These are phyloP conservation scores for Penicilliopsis zonata DNA, from an alignment of 495 filamentous ascomycete genomes.

Conservation along the genomic window DNA sequence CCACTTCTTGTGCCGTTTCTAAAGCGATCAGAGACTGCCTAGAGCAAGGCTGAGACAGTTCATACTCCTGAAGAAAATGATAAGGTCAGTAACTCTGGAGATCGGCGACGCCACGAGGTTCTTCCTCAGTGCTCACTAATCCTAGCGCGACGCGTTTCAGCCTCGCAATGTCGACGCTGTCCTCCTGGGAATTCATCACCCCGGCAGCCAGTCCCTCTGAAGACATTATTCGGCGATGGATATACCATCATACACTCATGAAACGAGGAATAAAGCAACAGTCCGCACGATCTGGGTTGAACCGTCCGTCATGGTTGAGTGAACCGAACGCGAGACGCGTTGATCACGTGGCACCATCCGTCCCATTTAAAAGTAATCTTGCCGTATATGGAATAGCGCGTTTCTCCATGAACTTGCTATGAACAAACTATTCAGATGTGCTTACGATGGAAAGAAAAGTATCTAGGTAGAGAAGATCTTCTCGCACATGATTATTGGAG, in stretches of 20 bases:
- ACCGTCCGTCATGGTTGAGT: not conserved
- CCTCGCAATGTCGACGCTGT: constrained; percentile 37
- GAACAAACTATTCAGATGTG: too few species aligned
- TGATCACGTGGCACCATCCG: constrained; percentile 21
- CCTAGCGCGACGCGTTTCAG: constrained; percentile 39
- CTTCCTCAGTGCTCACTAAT: constrained; percentile 22
- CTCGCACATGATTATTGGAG: too few species aligned
- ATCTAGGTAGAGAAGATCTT: too few species aligned
- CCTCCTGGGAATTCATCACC: constrained; percentile 32
- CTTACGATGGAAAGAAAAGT: too few species aligned
- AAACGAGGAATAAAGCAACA: constrained; percentile 1
- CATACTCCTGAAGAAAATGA: constrained; percentile 18
- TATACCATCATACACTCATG: not conserved
- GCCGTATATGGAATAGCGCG: not conserved
- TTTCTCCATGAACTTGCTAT: too few species aligned
- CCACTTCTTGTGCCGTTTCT: constrained; percentile 1
- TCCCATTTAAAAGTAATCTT: not conserved
- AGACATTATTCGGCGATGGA: too few species aligned
- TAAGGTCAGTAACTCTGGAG: constrained; percentile 20
- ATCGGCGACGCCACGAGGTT: constrained; percentile 14
- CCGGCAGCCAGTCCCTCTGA: not conserved
- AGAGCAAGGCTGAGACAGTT: constrained; percentile 14
- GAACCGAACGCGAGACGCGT: constrained; percentile 26
- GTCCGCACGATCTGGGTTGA: too few species aligned
- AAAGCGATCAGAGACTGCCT: constrained; percentile 4